phyloP scores from a whole-genome alignment of 1,284 basidiomycete species.

The Leccinum solheimii region DNA sequence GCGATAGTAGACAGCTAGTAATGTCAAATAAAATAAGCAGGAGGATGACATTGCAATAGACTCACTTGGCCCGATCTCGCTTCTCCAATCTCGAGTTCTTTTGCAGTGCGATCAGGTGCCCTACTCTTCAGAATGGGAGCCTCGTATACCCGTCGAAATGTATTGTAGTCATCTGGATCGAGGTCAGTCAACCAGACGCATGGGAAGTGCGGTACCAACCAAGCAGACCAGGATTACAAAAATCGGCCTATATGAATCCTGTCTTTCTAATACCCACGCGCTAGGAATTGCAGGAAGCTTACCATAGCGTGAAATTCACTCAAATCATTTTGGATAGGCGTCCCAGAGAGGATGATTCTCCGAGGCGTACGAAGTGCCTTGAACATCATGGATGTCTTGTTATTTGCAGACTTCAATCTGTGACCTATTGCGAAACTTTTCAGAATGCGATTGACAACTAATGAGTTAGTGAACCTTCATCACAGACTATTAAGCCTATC shows the following conservation, averaged over 20 bases:
- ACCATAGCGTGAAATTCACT: conserved; percentile 97
- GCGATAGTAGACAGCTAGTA: conserved; percentile 74
- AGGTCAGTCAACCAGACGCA: not conserved
- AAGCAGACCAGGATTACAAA: conserved; percentile 89
- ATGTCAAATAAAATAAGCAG: not conserved
- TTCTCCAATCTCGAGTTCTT: conserved; percentile 76
- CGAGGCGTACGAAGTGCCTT: conserved; percentile 73
- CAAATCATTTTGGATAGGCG: conserved; percentile 96
- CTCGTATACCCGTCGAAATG: conserved; percentile 84
- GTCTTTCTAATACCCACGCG: not conserved
- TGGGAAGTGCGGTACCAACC: conserved; percentile 44
- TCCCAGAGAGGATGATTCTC: conserved; percentile 90
- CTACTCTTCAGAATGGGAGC: conserved; percentile 87
- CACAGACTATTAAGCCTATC: conserved; percentile 93
- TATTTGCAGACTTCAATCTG: conserved; percentile 88
- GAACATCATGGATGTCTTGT: conserved; percentile 92
- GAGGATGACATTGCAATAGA: not conserved
- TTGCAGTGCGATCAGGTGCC: conserved; percentile 69
- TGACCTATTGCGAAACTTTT: conserved; percentile 59
- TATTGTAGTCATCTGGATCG: conserved; percentile 63
- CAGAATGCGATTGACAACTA: not conserved
- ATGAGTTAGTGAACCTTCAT: conserved; percentile 67
- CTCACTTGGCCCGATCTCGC: conserved; percentile 70
- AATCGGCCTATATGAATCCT: conserved; percentile 67
- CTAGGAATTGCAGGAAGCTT: conserved; percentile 19